Evolutionary conservation across 257 asterid species (phyloP).

Genomic region (Lavandula angustifolia): DNA sequence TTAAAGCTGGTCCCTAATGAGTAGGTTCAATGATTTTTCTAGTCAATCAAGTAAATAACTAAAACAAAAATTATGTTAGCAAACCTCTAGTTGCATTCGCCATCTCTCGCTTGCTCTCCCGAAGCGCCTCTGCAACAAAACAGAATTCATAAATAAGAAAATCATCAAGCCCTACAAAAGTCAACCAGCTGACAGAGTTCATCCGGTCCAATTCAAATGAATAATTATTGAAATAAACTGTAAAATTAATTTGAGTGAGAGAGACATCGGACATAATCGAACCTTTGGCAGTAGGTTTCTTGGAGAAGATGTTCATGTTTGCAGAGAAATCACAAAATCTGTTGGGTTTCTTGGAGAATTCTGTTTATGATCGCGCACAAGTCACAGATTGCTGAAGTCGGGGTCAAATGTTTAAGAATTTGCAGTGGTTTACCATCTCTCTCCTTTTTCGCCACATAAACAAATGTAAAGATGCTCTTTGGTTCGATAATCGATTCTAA

Average conservation of each 20-base stretch:
- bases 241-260: background rate
- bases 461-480: too few species aligned
- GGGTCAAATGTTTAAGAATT: constrained; percentile 1
- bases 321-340: background rate
- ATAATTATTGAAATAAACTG: background rate
- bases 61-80: background rate
- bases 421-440: background rate
- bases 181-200: constrained; percentile 17
- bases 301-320: constrained; percentile 74
- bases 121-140: constrained; percentile 64
- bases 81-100: constrained; percentile 80
- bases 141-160: background rate
- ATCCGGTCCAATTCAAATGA: background rate
- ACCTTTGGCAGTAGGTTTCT: constrained; percentile 91
- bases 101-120: constrained; percentile 83
- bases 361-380: background rate
- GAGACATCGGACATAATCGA: background rate
- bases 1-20: too few species aligned
- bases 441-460: too few species aligned
- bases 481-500: too few species aligned
- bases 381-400: background rate
- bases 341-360: background rate
- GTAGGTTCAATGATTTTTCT: too few species aligned
- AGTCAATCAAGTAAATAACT: background rate
- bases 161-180: constrained; percentile 14